Evolutionary conservation across 225 moss, liverwort and hornwort genomes (phyloP), one percentile per base, ranked within the genome.

Genomic region (Bryoerythrophyllum caledonicum): DNA sequence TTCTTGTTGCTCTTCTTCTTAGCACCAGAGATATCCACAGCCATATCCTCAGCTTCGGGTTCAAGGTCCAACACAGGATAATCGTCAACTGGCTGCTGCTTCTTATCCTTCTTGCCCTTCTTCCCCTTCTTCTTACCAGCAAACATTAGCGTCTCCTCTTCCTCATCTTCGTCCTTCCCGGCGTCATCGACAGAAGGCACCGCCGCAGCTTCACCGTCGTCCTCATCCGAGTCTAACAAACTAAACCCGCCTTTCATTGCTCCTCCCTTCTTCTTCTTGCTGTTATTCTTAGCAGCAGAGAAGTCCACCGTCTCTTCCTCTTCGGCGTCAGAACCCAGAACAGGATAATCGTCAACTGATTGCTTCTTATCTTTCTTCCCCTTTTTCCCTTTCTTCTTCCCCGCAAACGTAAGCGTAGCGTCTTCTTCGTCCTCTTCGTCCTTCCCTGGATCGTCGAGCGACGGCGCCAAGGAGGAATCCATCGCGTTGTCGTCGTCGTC

Each of bases 41-140:
- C 74, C n/a, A n/a, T n/a, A n/a, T 81, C 83, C 2, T 80, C 83
- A 28, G 25, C 78, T 49, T 81, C 75, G 25, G 63, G 70, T 40
- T 82, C 88, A 55, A 65, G 85, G 44, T 79, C 72, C 44, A 78
- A 60, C 24, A 72, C 56, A 8, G 86, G 77, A 72, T 76, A 76
- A 59, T 90, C 89, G 26, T 82, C 85, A 25, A 37, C 63, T 19
- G 51, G 28, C 8, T 82, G 28, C 8, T 82, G 58, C 58, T 86
- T 92, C 65, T 76, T 91, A 11, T 89, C 94, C 54, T 90, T 96
- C 86, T 97, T 94, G 35, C 81, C 92, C 74, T 92, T 94, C 85
- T 92, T 97, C 37, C 91, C 84, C 44, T 94, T 97, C 84, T 96
- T 96, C 70, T 92, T 94, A 9, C 91, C 94, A 30, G 83, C 86